Evolutionary conservation across 2,329 filamentous ascomycete species (phyloP).

Genomic region (Colletotrichum melonis): DNA sequence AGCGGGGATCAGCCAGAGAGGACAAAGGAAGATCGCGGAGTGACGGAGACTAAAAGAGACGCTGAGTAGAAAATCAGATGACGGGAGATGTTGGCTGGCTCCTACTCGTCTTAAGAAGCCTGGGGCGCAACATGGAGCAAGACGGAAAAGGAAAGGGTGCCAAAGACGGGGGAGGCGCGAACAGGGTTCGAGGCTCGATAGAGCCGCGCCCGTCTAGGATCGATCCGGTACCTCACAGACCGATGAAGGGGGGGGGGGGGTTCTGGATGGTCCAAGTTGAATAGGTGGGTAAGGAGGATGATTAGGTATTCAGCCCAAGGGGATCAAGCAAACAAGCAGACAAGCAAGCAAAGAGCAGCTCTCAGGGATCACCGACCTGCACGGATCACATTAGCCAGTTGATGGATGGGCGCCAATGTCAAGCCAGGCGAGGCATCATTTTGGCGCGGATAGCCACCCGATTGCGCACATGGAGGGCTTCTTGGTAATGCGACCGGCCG

Average conservation of each 20-base stretch:
- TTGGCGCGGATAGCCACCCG: slow-evolving; percentile 6
- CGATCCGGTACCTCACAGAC: slow-evolving; percentile 17
- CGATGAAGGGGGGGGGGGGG: background rate
- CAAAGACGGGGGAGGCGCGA: slow-evolving; percentile 15
- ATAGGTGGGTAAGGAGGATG: background rate
- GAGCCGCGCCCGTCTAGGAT: slow-evolving; percentile 19
- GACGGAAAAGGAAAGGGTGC: slow-evolving; percentile 31
- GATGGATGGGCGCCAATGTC: slow-evolving; percentile 4
- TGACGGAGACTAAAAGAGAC: background rate
- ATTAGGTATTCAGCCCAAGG: background rate
- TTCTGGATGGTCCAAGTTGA: background rate
- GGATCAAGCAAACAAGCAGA: slow-evolving; percentile 1
- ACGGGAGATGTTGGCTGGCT: slow-evolving; percentile 8
- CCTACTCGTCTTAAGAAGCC: slow-evolving; percentile 12
- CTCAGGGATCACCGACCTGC: slow-evolving; percentile 13
- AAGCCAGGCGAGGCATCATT: background rate
- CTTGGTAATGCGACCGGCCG: background rate
- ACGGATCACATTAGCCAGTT: slow-evolving; percentile 5
- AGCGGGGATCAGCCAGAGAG: slow-evolving; percentile 14
- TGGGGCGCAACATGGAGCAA: background rate
- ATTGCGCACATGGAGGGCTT: background rate
- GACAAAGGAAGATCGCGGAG: slow-evolving; percentile 22
- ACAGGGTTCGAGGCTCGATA: slow-evolving; percentile 26
- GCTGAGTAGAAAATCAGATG: background rate
- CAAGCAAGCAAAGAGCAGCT: slow-evolving; percentile 3